Base-by-base conservation (phyloP, 192 early-diverging fungal species). In the Globomyces pollinis-pini region DNA sequence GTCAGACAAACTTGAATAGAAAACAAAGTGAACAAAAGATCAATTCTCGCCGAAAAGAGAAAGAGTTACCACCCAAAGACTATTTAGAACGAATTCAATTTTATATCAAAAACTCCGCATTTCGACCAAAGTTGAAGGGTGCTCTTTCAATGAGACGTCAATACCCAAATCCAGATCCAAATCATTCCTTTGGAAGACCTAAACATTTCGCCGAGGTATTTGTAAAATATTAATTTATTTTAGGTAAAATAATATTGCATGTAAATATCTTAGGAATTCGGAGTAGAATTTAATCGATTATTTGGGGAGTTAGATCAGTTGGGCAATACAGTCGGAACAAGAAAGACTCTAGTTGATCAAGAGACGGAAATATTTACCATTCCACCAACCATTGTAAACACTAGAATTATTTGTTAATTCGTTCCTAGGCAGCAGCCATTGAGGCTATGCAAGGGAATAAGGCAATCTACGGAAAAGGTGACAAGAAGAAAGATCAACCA, bases 371-470 rank as follows among this genome's bases (percentile, higher is more conserved):
- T 55, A 24, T 55, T 55, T 55, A 23, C 29, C 21, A 55, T 55
- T 55, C 29, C 53, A 12, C 53, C 53, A 6, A 55, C 34, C 7
- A 55, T 55, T 34, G 53, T 55, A 55, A 36, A 23, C 23, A 0
- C 12, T 55, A 4, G 21, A 28, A 13, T 23, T 35, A 26, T 0
- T 39, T 20, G n/a, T n/a, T n/a, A n/a, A 20, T n/a, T 39, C 15
- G 38, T 39, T 39, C 38, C 15, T 35, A 55, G 53, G 53, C 53
- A 5, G 53, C 53, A 24, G 53, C 38, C 12, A 55, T 55, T 55
- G 53, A 55, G 18, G 53, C 53, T 12, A 55, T 55, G 28, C 35
- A 47, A 47, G 44, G 44, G 8, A 47, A 21, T 21, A 15, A 20
- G 12, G 8, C 23, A 26, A 26, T 26, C 8, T 8, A 28, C 0